Conservation (phyloP, 139 green algal species). For the Mesostigma viride region DNA sequence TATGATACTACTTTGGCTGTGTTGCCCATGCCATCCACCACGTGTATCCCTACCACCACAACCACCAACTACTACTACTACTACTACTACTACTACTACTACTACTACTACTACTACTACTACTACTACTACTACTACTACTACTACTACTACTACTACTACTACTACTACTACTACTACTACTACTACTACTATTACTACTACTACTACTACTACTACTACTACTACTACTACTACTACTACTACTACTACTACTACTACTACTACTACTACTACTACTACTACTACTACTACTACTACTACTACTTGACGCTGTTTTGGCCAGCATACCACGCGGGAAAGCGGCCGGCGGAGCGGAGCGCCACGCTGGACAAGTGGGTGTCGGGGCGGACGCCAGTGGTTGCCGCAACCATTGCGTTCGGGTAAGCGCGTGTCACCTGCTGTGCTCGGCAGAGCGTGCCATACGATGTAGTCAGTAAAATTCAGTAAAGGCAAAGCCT, state of each 20-base stretch:
- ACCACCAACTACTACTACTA: too few species aligned
- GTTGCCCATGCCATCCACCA: too few species aligned
- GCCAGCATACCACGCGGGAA: conserved; percentile 48
- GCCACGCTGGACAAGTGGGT: conserved; percentile 41
- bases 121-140: neutral
- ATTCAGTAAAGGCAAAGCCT: too few species aligned
- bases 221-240: neutral
- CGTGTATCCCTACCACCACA: neutral
- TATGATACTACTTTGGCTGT: too few species aligned
- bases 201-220: neutral
- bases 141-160: neutral
- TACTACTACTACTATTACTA: neutral
- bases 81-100: neutral
- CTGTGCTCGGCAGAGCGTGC: neutral
- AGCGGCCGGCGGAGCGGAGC: conserved; percentile 14
- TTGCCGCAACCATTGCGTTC: conserved; percentile 67
- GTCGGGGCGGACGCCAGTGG: conserved; percentile 33
- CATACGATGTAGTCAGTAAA: too few species aligned
- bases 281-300: neutral
- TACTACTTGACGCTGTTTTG: neutral
- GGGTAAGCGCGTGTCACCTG: conserved; percentile 26
- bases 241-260: neutral
- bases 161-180: neutral
- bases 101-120: neutral
- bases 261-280: neutral